Percentiles rank a stretch among this genome's conserved stretches.
These are phyloP conservation scores for Elongisporangium prolatum DNA, from an alignment of 352 stramenopile species.

Conservation along the genomic window DNA sequence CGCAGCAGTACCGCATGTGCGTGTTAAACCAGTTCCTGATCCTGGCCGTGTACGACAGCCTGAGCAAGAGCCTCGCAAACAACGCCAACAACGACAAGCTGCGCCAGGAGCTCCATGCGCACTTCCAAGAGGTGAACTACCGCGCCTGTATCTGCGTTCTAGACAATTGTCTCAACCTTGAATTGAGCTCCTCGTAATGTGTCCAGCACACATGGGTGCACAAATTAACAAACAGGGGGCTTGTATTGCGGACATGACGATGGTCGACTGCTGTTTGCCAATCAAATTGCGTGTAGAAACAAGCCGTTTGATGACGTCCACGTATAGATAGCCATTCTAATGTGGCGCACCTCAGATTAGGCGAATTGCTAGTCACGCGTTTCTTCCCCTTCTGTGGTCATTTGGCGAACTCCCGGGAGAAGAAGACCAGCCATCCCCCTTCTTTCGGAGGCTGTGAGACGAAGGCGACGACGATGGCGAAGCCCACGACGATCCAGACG, in stretches of 20 bases:
- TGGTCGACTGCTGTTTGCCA: not conserved
- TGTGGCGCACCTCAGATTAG: not conserved
- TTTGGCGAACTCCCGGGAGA: constrained; percentile 13
- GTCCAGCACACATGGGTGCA: not conserved
- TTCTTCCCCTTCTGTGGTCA: not conserved
- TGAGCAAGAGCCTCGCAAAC: constrained; percentile 73
- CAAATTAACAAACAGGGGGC: not conserved
- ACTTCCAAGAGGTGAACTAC: constrained; percentile 70
- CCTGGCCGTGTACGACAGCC: constrained; percentile 70
- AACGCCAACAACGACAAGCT: constrained; percentile 69
- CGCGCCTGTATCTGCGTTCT: constrained; percentile 58
- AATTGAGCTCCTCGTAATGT: constrained; percentile 1
- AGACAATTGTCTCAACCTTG: constrained; percentile 35
- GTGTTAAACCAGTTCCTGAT: constrained; percentile 83
- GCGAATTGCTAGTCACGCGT: not conserved
- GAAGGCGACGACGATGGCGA: constrained; percentile 38
- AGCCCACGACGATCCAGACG: constrained; percentile 47
- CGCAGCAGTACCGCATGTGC: constrained; percentile 50
- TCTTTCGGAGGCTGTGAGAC: not conserved
- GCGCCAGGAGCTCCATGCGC: constrained; percentile 44
- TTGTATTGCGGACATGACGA: constrained; percentile 1
- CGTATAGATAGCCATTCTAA: not conserved
- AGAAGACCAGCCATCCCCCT: constrained; percentile 7
- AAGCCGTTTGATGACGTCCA: not conserved
- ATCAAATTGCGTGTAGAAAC: not conserved